Percentiles rank a stretch among this genome's conserved stretches.
Evolutionary conservation across 305 asterid genomes (phyloP).

Genomic region (Fraxinus velutina): DNA sequence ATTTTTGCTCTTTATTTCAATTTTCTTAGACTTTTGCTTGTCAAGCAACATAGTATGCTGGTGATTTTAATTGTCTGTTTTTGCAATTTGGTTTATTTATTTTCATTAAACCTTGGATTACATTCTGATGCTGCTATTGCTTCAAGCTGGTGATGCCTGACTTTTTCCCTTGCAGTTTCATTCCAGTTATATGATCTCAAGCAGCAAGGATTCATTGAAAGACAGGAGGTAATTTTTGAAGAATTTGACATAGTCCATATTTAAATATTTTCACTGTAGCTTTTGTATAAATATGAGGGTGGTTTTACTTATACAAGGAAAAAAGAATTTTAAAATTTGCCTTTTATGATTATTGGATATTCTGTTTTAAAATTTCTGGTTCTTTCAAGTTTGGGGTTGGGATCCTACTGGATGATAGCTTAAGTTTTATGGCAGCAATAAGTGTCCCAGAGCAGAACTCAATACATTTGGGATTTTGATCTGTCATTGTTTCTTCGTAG

Average conservation of each 20-base stretch:
- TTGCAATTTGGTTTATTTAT: not conserved
- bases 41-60: not conserved
- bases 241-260: not conserved
- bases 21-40: not conserved
- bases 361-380: not conserved
- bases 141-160: slow-evolving; percentile 26
- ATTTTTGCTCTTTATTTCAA: not conserved
- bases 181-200: slow-evolving; percentile 87
- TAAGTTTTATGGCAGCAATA: not conserved
- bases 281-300: not conserved
- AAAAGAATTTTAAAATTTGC: not conserved
- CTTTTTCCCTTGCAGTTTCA: slow-evolving; percentile 54
- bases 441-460: not conserved
- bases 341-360: not conserved
- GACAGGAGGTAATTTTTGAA: slow-evolving; percentile 62
- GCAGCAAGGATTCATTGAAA: slow-evolving; percentile 87
- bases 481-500: slow-evolving; percentile 30
- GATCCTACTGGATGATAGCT: not conserved
- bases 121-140: slow-evolving; percentile 17
- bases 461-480: not conserved
- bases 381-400: not conserved
- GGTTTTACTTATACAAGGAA: not conserved
- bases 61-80: not conserved
- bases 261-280: not conserved
- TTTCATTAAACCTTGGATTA: not conserved